Base-by-base conservation (phyloP, 805 yeast species). In the Dipodascopsis uninucleata region DNA sequence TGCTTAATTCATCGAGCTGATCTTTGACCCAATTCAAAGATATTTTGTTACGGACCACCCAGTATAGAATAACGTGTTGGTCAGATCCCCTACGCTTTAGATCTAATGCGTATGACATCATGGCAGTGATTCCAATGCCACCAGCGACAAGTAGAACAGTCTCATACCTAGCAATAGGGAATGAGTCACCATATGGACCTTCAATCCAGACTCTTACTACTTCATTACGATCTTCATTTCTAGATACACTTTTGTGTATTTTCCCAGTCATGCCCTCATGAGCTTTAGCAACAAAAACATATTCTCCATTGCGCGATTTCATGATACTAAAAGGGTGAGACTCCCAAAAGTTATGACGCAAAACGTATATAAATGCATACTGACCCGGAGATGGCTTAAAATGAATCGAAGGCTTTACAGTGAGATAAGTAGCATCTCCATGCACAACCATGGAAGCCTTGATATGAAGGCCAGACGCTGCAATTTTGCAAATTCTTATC, bases 81-180 rank as follows among this genome's bases (percentile, higher is more conserved):
- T 41, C 39, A 4, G 47, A 20, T 20, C 31, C 36, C 21, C 44
- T 28, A 17, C 54, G 43, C 39, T 34, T 37, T 41, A 47, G 47
- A 38, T 50, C 68, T 45, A 42, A 55, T 40, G 74, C 76, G 43
- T 77, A 70, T 3, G 78, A 68, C 36, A 74, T 66, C 6, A 76
- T 66, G 0, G 79, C 81, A 0, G 85, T 78, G 57, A 79, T 71
- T 3, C 85, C 85, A 50, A 77, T 76, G 4, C 85, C 85, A 8
- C 85, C 84, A 2, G 82, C 80, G 29, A 79, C 61, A 36, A 78
- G 70, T 6, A 78, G 62, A 1, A 74, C 72, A 33, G 69, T 68
- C 24, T 69, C 50, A 32, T 74, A 77, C 21, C 71, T 65, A 35
- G 67, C 67, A 45, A 76, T 71, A 1, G 80, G 80, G n/a, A 59